phyloP scores from a whole-genome alignment of 1,284 basidiomycete genomes.

The Sporisorium iseilematis-ciliati region DNA sequence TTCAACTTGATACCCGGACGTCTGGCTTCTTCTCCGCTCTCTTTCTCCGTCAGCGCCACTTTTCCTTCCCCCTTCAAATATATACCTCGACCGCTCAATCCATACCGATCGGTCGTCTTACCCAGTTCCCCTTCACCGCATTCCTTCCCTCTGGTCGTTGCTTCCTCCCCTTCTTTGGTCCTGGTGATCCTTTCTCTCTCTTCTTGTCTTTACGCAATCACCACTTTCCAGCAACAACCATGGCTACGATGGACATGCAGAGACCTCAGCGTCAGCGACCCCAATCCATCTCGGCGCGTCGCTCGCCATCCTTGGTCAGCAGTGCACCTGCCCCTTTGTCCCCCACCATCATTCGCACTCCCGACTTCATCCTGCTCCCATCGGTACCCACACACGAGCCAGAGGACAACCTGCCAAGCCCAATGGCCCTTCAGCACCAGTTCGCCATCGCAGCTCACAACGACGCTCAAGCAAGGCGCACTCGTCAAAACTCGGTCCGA shows the following conservation, averaged over 20 bases:
- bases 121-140: too few relatives aligned
- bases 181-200: too few relatives aligned
- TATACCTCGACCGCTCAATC: too few relatives aligned
- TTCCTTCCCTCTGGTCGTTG: too few relatives aligned
- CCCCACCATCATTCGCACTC: slow-evolving; percentile 48
- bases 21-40: not conserved
- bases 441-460: slow-evolving; percentile 33
- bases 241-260: slow-evolving; percentile 43
- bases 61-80: not conserved
- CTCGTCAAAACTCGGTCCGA: slow-evolving; percentile 22
- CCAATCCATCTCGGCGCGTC: slow-evolving; percentile 6
- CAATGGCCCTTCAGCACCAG: slow-evolving; percentile 33
- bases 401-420: slow-evolving; percentile 47
- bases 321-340: slow-evolving; percentile 24
- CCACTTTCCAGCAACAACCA: slow-evolving; percentile 1
- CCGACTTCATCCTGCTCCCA: slow-evolving; percentile 45
- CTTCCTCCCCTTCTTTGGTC: too few relatives aligned
- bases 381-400: slow-evolving; percentile 56
- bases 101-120: too few relatives aligned
- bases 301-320: slow-evolving; percentile 11
- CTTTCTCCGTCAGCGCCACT: not conserved
- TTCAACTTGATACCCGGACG: too few relatives aligned
- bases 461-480: slow-evolving; percentile 25
- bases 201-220: not conserved
- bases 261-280: slow-evolving; percentile 35